A percentile compares a stretch with the other conserved stretches of the same genome.
phyloP scores from a whole-genome alignment of 192 early-diverging fungal genomes.

The Backusella morwellensis region DNA sequence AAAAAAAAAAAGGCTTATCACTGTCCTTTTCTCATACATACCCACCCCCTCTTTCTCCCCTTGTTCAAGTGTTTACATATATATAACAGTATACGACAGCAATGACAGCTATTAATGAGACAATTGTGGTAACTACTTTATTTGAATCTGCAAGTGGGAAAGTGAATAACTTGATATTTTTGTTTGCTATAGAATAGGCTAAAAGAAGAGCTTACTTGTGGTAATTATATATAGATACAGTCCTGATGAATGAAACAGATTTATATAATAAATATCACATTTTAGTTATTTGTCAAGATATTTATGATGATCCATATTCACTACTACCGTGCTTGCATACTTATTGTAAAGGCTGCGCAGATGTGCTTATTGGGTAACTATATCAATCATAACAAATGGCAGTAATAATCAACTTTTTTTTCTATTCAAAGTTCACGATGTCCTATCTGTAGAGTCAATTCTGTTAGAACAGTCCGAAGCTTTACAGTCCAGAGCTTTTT shows the following conservation, averaged over 20 bases:
- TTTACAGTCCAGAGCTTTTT: background rate
- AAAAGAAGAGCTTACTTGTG: slow-evolving; percentile 7
- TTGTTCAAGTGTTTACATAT: background rate
- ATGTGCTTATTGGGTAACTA: background rate
- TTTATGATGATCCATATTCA: background rate
- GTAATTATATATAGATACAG: background rate
- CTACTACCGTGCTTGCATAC: background rate
- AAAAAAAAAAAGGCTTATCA: no score
- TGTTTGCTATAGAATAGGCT: background rate
- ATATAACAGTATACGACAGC: background rate
- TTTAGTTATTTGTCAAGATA: slow-evolving; percentile 6
- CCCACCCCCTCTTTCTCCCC: background rate
- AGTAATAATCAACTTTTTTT: background rate
- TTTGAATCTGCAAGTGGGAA: no score
- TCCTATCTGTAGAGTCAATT: slow-evolving; percentile 1
- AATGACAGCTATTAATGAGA: background rate
- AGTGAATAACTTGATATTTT: background rate
- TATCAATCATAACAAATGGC: background rate
- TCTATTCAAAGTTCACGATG: background rate
- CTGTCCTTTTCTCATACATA: no score
- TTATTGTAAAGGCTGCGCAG: background rate
- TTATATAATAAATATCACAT: background rate
- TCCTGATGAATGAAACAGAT: no score
- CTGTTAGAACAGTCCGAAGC: background rate
- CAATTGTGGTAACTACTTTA: background rate